These are phyloP conservation scores for Nemania serpens DNA, from an alignment of 2,329 filamentous ascomycete genomes.

Conservation along the genomic window DNA sequence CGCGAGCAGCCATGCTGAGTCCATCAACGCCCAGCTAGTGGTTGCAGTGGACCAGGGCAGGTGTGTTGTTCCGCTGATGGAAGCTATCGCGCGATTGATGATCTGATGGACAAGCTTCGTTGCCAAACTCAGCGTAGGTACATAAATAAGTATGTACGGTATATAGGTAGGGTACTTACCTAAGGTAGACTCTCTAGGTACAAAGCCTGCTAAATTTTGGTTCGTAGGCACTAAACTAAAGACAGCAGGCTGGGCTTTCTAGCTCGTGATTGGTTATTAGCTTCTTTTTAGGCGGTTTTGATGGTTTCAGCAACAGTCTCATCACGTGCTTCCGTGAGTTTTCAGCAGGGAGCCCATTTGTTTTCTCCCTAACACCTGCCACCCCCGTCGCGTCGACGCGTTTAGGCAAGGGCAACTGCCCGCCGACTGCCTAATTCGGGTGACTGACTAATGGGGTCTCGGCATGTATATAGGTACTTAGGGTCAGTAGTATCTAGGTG, in stretches of 20 bases:
- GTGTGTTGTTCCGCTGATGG: constrained; percentile 10
- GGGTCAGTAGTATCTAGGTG: too few relatives aligned
- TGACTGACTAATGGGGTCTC: not conserved
- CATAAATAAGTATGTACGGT: too few relatives aligned
- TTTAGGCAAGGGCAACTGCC: constrained; percentile 11
- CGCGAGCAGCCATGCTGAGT: constrained; percentile 68
- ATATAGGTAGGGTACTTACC: not conserved
- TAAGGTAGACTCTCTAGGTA: not conserved
- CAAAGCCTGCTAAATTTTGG: too few relatives aligned
- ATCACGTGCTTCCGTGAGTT: constrained; percentile 40
- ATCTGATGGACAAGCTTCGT: not conserved
- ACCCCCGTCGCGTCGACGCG: constrained; percentile 34
- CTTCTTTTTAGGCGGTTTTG: not conserved
- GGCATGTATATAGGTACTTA: too few relatives aligned
- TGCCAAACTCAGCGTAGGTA: too few relatives aligned
- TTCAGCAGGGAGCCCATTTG: constrained; percentile 21
- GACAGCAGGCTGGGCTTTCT: too few relatives aligned
- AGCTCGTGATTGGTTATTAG: not conserved
- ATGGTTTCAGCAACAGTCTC: not conserved
- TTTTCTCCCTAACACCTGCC: constrained; percentile 32
- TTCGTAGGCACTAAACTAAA: too few relatives aligned
- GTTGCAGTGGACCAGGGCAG: constrained; percentile 28
- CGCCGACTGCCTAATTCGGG: not conserved
- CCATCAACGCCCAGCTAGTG: constrained; percentile 54
- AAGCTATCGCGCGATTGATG: constrained; percentile 27